Conservation (phyloP, 805 yeast genomes). For the Jamesozyma gamospora region DNA sequence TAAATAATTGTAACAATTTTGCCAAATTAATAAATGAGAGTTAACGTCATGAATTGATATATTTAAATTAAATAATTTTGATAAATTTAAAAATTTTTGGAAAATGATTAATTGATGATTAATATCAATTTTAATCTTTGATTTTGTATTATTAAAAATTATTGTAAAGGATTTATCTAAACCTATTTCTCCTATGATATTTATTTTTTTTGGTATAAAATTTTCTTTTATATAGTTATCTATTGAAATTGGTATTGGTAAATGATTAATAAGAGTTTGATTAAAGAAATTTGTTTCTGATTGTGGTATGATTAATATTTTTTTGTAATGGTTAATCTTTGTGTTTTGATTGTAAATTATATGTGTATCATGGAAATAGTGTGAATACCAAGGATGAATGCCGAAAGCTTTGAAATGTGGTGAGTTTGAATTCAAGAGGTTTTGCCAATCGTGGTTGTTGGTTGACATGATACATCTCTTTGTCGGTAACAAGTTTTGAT, state of each 20-base stretch:
- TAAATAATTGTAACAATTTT: constrained; percentile 25
- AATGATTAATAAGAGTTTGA: constrained; percentile 3
- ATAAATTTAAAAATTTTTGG: constrained; percentile 41
- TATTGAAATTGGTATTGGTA: constrained; percentile 56
- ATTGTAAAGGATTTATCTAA: constrained; percentile 67
- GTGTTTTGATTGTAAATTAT: constrained; percentile 10
- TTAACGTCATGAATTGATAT: constrained; percentile 82
- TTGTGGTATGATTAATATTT: constrained; percentile 36
- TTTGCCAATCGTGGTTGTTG: constrained; percentile 24
- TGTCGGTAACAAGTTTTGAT: neutral
- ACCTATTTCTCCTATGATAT: constrained; percentile 86
- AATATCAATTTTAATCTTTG: constrained; percentile 46
- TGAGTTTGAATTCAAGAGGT: neutral
- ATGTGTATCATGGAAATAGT: too few species aligned
- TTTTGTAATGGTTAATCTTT: constrained; percentile 47
- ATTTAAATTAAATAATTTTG: constrained; percentile 38
- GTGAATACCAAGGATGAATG: constrained; percentile 88
- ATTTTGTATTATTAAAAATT: constrained; percentile 36
- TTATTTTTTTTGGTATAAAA: constrained; percentile 16
- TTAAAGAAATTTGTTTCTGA: constrained; percentile 3
- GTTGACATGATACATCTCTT: constrained; percentile 39
- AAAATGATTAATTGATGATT: constrained; percentile 58
- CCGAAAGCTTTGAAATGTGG: constrained; percentile 40
- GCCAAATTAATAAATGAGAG: constrained; percentile 54
- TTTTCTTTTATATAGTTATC: constrained; percentile 12